Base-by-base conservation (phyloP, 257 asterid genomes). In the Solanum arcanum region DNA sequence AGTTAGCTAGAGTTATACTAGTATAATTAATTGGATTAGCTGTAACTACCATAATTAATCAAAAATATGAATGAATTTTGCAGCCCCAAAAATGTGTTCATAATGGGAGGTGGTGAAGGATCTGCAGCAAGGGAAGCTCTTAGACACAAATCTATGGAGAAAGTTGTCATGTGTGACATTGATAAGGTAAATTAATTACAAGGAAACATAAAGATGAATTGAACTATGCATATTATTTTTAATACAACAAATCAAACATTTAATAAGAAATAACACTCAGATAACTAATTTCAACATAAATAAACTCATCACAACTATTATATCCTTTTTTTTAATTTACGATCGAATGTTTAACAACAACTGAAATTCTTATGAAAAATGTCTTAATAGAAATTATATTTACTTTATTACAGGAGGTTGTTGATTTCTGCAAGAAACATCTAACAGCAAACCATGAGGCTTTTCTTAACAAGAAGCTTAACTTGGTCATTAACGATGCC, bases 41-140 rank as follows among this genome's bases (percentile, higher is more conserved):
- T 42, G 56, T 39, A 75, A 74, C 81, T 37, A 27, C 31, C 35
- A 76, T 41, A 41, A 70, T 16, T 70, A 72, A 42, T 15, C 12
- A 75, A 75, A 75, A 66, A 41, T 37, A 11, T 9, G 25, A 72
- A n/a, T 29, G 74, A 15, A 31, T 70, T 70, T 70, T 90, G 87
- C 91, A 96, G 98, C 89, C 99, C 99, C 5, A 93, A 92, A 87
- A 92, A 89, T 27, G 87, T 94, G 89, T 97, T 97, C 56, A 94
- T 95, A 87, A 97, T 97, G 99, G 99, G 99, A 70, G 99, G 99
- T 44, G 99, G 99, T n/a, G 99, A 97, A 90, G 99, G 98, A 15
- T 97, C 99, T 33, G 95, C 98, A 0, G 98, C 98, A 49, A 93
- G 99, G 89, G 99, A 97, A 91, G 99, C 98, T 64, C 93, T 97